Percentiles rank a stretch among this genome's conserved stretches.
These are phyloP conservation scores for Parmelia sp. DNA, from an alignment of 495 filamentous ascomycete species.

Conservation along the genomic window DNA sequence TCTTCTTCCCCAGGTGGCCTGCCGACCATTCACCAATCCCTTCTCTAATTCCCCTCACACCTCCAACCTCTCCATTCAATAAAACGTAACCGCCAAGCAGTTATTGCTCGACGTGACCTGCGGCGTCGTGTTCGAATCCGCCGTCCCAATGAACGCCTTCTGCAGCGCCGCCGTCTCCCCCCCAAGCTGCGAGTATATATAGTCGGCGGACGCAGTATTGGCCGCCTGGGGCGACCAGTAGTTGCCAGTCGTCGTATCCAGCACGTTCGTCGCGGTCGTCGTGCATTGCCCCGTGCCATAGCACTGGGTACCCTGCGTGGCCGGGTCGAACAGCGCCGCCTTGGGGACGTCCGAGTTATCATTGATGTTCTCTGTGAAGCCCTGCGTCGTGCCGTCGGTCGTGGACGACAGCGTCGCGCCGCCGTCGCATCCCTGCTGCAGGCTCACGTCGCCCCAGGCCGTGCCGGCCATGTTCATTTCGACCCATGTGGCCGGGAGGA, in stretches of 20 bases:
- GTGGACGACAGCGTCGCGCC: background rate
- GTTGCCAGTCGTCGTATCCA: constrained; percentile 2
- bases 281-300: background rate
- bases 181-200: background rate
- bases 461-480: background rate
- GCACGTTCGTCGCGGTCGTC: background rate
- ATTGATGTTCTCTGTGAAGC: background rate
- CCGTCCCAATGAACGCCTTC: constrained; percentile 2
- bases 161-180: background rate
- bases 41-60: background rate
- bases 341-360: background rate
- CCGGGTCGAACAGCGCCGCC: background rate
- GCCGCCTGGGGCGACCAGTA: background rate
- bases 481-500: constrained; percentile 1
- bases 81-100: background rate
- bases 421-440: constrained; percentile 6
- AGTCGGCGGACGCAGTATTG: background rate
- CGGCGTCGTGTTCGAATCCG: background rate
- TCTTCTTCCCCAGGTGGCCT: background rate
- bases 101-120: background rate
- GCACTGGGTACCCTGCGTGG: background rate
- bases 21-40: background rate
- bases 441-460: background rate
- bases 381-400: background rate
- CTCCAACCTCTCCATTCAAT: background rate